phyloP scores from a whole-genome alignment of 139 green algal species.

The Chlorella sorokiniana region DNA sequence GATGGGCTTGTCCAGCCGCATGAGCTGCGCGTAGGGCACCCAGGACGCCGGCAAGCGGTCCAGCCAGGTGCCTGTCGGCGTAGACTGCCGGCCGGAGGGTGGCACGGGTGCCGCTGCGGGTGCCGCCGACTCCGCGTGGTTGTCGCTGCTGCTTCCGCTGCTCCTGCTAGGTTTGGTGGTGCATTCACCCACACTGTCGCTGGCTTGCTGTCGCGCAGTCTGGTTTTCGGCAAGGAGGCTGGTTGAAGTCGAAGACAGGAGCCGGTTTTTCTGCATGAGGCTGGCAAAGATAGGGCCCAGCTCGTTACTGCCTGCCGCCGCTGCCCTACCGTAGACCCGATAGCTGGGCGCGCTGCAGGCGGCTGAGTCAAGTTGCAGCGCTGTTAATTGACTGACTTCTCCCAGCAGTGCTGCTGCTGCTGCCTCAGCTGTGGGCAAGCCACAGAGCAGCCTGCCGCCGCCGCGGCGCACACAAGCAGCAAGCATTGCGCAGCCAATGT shows the following conservation, averaged over 20 bases:
- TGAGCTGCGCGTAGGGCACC: constrained; percentile 83
- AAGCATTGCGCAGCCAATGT: neutral
- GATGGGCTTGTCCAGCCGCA: constrained; percentile 90
- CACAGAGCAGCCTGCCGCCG: neutral
- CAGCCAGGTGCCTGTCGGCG: constrained; percentile 2
- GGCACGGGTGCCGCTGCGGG: neutral
- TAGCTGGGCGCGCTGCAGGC: no score
- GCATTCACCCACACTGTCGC: no score
- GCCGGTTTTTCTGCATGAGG: no score
- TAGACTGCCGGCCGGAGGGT: no score
- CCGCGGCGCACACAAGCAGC: neutral
- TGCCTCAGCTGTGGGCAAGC: neutral
- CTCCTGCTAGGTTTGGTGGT: no score
- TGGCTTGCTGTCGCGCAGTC: neutral
- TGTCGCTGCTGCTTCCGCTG: neutral
- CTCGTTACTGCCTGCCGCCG: no score
- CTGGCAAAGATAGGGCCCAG: no score
- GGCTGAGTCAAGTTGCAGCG: no score
- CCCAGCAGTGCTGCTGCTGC: neutral
- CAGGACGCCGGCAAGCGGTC: constrained; percentile 36
- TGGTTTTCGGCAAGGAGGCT: no score
- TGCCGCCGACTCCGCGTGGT: neutral
- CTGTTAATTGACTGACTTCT: neutral
- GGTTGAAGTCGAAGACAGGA: no score
- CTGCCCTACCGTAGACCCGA: no score